Base-by-base conservation (phyloP, 495 filamentous ascomycete species). In the Podospora tetraspora region DNA sequence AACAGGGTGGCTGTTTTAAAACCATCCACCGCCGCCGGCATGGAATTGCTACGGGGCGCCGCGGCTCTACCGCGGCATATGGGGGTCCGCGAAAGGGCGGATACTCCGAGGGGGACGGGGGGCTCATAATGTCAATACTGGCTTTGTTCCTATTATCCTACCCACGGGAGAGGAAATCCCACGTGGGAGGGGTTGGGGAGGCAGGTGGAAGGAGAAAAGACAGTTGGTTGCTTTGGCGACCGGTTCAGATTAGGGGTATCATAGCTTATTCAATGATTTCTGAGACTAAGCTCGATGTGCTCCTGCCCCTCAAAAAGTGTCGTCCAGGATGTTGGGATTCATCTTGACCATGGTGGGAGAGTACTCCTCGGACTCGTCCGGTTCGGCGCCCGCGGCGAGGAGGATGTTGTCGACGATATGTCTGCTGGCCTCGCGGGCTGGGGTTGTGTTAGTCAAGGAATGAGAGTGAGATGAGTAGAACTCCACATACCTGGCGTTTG, bases 401-500 rank as follows among this genome's bases (percentile, higher is more conserved):
- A 98, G 81, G 29, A 99, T 83, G 77, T 98, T 92, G 56, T 94
- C 90, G 0, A 99, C 95, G 62, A 99, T 98, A 10, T 90, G 86
- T 76, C 88, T 92, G 63, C 92, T 95, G 1, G 96, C 95, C 83
- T 98, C 94, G 59, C 90, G 88, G 24, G 94, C 93, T 92, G 69
- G 66, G 27, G 1, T 1, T 10, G 16, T 6, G 32, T 27, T 27
- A 64, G 24, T 52, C 43, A 23, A 16, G 21, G 52, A 13, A 1
- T 10, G 8, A 13, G 27, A 16, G 16, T 1, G 27, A 64, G 25
- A 16, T 16, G 32, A 8, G 32, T 1, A 21, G 12, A 61, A 1
- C 57, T 25, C 30, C 30, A 82, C 86, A 73, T 83, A 92, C 93
- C 93, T 67, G 95, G 95, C 25, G 95, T 99, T 72, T 95, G 93